A percentile compares a stretch with the other conserved stretches of the same genome.
Conservation (phyloP, 768 basidiomycete species). For the Dacryopinax primogenitus region DNA sequence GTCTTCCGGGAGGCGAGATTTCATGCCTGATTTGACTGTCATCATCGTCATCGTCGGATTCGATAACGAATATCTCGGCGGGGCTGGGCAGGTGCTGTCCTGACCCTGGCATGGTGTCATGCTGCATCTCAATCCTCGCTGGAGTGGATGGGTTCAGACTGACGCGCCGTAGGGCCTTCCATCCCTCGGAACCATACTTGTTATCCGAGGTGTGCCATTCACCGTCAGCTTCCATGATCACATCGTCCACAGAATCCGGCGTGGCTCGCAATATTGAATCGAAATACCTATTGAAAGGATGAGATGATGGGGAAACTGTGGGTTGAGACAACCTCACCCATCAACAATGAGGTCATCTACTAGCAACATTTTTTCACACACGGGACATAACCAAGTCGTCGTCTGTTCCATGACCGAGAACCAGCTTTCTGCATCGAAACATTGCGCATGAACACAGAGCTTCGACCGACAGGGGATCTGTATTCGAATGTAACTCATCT, state of each 20-base stretch:
- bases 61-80: constrained; percentile 53
- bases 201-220: constrained; percentile 92
- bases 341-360: constrained; percentile 79
- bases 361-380: constrained; percentile 70
- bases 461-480: constrained; percentile 71
- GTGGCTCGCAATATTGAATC: constrained; percentile 68
- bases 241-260: constrained; percentile 73
- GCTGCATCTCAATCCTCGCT: not conserved
- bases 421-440: constrained; percentile 93
- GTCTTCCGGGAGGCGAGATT: constrained; percentile 43
- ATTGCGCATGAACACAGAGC: constrained; percentile 81
- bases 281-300: constrained; percentile 51
- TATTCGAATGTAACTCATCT: constrained; percentile 82
- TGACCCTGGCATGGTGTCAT: constrained; percentile 14
- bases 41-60: constrained; percentile 56
- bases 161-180: constrained; percentile 34
- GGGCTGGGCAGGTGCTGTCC: constrained; percentile 32
- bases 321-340: constrained; percentile 43
- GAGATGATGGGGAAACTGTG: constrained; percentile 5
- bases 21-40: constrained; percentile 65
- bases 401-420: constrained; percentile 91
- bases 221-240: constrained; percentile 85
- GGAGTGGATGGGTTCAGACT: not conserved
- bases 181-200: constrained; percentile 61
- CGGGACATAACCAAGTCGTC: constrained; percentile 90